Conservation (phyloP, 352 stramenopile genomes). For the Salisapilia sapeloensis region DNA sequence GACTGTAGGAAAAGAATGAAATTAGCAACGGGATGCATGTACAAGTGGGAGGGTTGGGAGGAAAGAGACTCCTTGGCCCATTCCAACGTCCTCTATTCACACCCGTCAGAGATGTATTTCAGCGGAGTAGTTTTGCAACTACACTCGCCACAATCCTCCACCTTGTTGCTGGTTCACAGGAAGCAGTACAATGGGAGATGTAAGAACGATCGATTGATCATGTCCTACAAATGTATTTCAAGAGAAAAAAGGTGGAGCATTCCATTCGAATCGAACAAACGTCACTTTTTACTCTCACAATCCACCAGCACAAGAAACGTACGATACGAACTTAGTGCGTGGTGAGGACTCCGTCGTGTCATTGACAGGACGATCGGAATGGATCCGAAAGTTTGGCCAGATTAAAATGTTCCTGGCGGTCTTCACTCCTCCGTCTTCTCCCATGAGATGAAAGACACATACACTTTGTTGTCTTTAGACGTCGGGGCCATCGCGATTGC, state of each 20-base stretch:
- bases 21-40: slow-evolving; percentile 4
- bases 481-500: slow-evolving; percentile 57
- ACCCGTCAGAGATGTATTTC: slow-evolving; percentile 80
- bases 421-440: background rate
- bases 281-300: slow-evolving; percentile 66
- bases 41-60: slow-evolving; percentile 58
- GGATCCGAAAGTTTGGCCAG: background rate
- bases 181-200: slow-evolving; percentile 58
- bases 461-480: slow-evolving; percentile 60
- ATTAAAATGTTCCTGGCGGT: too few relatives aligned
- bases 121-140: slow-evolving; percentile 55
- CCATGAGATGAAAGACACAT: slow-evolving; percentile 11
- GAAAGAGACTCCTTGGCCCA: slow-evolving; percentile 30
- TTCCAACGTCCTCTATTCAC: slow-evolving; percentile 15
- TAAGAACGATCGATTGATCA: slow-evolving; percentile 8
- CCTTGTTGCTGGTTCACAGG: slow-evolving; percentile 24
- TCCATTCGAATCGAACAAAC: too few relatives aligned
- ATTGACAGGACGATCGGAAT: background rate
- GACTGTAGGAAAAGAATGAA: slow-evolving; percentile 21
- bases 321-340: background rate
- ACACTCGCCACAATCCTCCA: slow-evolving; percentile 79
- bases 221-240: slow-evolving; percentile 62
- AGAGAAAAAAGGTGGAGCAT: slow-evolving; percentile 77
- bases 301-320: slow-evolving; percentile 15
- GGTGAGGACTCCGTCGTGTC: background rate